phyloP scores from a whole-genome alignment of 305 asterid genomes.

The Rubia occidens region DNA sequence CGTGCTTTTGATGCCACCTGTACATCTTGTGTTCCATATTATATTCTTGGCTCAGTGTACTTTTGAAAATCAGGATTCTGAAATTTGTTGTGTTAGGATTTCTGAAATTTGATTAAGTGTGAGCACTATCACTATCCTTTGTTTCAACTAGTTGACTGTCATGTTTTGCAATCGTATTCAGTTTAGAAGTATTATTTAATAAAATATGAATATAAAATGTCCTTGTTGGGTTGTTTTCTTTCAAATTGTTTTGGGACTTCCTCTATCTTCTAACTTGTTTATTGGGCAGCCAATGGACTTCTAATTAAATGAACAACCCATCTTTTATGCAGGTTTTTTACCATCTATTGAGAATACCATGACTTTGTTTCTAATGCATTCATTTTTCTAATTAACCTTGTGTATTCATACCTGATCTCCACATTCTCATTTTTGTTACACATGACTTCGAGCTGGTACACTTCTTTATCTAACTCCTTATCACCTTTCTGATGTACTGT shows the following conservation, averaged over 20 bases:
- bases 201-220: neutral
- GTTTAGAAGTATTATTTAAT: neutral
- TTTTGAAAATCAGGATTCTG: neutral
- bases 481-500: neutral
- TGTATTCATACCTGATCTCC: neutral
- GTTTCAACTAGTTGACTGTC: neutral
- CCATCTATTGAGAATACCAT: neutral
- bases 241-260: neutral
- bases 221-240: neutral
- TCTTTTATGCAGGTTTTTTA: neutral
- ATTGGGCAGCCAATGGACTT: neutral
- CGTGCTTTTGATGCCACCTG: neutral
- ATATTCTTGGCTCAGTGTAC: neutral
- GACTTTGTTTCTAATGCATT: neutral
- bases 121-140: neutral
- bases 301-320: neutral
- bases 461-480: neutral
- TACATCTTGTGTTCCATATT: neutral
- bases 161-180: neutral
- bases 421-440: neutral
- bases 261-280: neutral
- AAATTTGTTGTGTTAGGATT: neutral
- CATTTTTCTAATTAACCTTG: neutral
- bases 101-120: neutral
- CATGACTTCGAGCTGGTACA: neutral